These are phyloP conservation scores for Aspergillus pseudoviridinutans DNA, from an alignment of 2,329 filamentous ascomycete species.

Conservation along the genomic window DNA sequence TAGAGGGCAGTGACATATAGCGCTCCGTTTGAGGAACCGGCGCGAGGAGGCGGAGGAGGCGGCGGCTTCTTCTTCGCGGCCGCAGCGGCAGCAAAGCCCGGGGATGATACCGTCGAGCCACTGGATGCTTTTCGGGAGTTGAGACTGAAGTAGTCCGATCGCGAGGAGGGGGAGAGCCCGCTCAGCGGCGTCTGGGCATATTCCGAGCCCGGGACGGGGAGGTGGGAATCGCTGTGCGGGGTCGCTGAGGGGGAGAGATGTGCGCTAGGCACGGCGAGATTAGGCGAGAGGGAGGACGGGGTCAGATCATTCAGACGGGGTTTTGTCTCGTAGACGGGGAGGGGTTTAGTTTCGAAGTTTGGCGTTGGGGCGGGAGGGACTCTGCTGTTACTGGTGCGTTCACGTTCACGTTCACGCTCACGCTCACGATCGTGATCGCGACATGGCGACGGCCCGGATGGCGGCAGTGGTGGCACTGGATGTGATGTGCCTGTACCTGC, in stretches of 20 bases:
- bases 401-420: not conserved
- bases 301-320: conserved; percentile 19
- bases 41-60: conserved; percentile 63
- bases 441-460: not conserved
- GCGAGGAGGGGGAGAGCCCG: conserved; percentile 18
- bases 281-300: conserved; percentile 12
- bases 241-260: conserved; percentile 8
- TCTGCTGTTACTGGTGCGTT: conserved; percentile 21
- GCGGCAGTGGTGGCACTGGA: conserved; percentile 15
- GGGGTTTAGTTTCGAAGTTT: conserved; percentile 7
- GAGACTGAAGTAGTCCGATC: conserved; percentile 42
- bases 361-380: conserved; percentile 19
- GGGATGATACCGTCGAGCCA: conserved; percentile 38
- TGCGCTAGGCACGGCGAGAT: conserved; percentile 2
- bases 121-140: conserved; percentile 35
- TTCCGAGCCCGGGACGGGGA: conserved; percentile 26
- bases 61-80: conserved; percentile 70
- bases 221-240: conserved; percentile 13
- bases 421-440: not conserved
- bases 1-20: conserved; percentile 68
- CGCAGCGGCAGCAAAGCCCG: conserved; percentile 33
- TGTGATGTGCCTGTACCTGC: conserved; percentile 4
- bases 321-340: conserved; percentile 22
- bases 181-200: conserved; percentile 24
- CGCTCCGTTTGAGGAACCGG: conserved; percentile 50